A percentile compares a stretch with the other conserved stretches of the same genome.
phyloP scores from a whole-genome alignment of 805 yeast species.

The Isabelozyma heimii region DNA sequence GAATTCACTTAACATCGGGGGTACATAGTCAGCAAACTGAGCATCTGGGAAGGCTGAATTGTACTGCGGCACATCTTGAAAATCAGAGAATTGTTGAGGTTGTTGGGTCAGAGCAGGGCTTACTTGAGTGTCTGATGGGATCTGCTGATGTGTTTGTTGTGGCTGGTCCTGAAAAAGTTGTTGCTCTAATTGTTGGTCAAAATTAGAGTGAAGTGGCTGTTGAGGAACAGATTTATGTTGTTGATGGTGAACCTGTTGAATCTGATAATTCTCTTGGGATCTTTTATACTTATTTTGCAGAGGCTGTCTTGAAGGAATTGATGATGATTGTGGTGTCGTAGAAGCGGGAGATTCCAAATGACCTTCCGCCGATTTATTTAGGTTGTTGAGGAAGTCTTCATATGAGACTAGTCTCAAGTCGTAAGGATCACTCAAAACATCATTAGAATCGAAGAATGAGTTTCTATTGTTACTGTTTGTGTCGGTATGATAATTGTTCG shows the following conservation, averaged over 20 bases:
- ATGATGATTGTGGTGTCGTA: background rate
- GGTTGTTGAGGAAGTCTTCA: background rate
- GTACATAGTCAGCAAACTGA: background rate
- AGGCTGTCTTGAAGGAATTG: slow-evolving; percentile 1
- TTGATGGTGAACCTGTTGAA: background rate
- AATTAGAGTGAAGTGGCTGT: background rate
- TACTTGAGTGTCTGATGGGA: background rate
- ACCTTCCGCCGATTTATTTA: background rate
- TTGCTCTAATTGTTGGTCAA: background rate
- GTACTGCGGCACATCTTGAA: background rate
- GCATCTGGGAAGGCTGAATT: background rate
- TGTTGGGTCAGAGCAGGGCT: background rate
- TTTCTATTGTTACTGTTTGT: background rate
- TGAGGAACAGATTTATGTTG: background rate
- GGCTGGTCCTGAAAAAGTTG: background rate
- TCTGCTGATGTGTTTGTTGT: background rate
- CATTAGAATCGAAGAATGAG: background rate
- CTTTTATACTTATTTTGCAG: background rate
- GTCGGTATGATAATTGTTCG: background rate
- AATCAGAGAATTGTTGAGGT: slow-evolving; percentile 1
- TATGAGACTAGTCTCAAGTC: slow-evolving; percentile 1
- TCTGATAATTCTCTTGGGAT: background rate
- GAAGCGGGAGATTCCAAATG: background rate
- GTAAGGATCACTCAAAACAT: background rate
- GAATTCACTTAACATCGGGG: slow-evolving; percentile 7